phyloP scores from a whole-genome alignment of 345 rosid genomes.

The Streptanthus diversifolius region DNA sequence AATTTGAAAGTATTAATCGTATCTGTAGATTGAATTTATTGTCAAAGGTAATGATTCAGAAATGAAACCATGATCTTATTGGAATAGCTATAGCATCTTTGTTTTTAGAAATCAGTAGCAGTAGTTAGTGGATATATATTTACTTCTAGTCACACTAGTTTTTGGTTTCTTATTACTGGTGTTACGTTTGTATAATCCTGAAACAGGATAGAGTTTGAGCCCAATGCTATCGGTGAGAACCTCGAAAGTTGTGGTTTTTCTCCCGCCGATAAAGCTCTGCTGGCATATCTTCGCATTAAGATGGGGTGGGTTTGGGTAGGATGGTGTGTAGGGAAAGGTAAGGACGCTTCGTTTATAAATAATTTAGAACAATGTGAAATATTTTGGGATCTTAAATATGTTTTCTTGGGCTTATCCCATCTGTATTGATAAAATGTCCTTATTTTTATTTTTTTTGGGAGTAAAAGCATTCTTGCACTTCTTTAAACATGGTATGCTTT shows the following conservation, averaged over 20 bases:
- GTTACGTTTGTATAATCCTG: neutral
- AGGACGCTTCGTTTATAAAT: constrained; percentile 12
- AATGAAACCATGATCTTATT: neutral
- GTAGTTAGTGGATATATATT: neutral
- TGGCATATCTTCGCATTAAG: constrained; percentile 23
- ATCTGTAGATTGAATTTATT: neutral
- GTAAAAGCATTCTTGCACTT: constrained; percentile 1
- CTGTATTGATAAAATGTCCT: constrained; percentile 1
- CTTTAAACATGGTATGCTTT: neutral
- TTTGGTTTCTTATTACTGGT: neutral
- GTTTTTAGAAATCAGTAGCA: neutral
- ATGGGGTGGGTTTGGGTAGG: constrained; percentile 40
- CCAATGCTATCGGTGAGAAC: constrained; percentile 31
- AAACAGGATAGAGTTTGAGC: constrained; percentile 36
- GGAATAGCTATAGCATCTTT: neutral
- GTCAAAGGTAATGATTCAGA: neutral
- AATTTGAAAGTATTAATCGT: neutral
- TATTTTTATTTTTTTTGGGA: neutral
- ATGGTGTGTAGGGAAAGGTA: constrained; percentile 43
- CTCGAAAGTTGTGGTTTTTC: constrained; percentile 31
- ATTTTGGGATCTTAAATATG: neutral
- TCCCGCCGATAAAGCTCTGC: constrained; percentile 29
- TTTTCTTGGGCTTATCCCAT: neutral
- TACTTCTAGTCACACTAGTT: neutral
- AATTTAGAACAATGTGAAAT: neutral